A percentile compares a stretch with the other conserved stretches of the same genome.
phyloP scores from a whole-genome alignment of 179 eudicot species.

The Carnegiea gigantea region DNA sequence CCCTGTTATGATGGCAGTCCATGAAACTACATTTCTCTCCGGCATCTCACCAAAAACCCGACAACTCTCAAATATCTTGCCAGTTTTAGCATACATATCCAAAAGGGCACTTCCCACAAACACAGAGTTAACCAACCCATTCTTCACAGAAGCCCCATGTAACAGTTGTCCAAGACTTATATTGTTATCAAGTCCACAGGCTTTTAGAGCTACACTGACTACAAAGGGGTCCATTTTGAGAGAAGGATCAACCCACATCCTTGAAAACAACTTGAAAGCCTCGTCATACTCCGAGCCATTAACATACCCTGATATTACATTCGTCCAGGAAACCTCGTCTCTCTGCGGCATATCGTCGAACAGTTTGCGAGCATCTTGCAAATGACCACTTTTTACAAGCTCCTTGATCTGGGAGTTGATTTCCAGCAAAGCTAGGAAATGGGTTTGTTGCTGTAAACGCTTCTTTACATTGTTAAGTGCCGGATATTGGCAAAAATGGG shows the following conservation, averaged over 20 bases:
- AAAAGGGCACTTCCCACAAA: constrained; percentile 88
- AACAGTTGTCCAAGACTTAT: constrained; percentile 47
- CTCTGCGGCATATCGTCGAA: constrained; percentile 68
- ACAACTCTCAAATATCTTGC: constrained; percentile 58
- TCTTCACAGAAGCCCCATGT: constrained; percentile 63
- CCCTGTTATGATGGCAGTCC: constrained; percentile 91
- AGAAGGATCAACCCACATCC: constrained; percentile 50
- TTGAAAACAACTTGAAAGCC: constrained; percentile 63
- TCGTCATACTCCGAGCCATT: constrained; percentile 42
- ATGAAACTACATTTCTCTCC: constrained; percentile 76
- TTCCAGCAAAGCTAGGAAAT: constrained; percentile 31
- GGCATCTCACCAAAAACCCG: constrained; percentile 80
- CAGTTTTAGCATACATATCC: constrained; percentile 79
- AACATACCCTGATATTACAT: constrained; percentile 71
- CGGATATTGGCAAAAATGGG: constrained; percentile 21
- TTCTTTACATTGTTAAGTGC: neutral
- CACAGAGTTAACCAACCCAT: constrained; percentile 61
- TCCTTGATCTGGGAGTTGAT: constrained; percentile 48
- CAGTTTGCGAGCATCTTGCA: constrained; percentile 65
- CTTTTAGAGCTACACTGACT: constrained; percentile 76
- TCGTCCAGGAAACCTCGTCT: constrained; percentile 79
- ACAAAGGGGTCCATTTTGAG: constrained; percentile 58
- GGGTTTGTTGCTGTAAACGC: constrained; percentile 4
- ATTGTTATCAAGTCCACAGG: constrained; percentile 54
- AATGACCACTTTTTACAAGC: constrained; percentile 43